These are phyloP conservation scores for Lipomyces japonicus DNA, from an alignment of 805 yeast species.

Conservation along the genomic window DNA sequence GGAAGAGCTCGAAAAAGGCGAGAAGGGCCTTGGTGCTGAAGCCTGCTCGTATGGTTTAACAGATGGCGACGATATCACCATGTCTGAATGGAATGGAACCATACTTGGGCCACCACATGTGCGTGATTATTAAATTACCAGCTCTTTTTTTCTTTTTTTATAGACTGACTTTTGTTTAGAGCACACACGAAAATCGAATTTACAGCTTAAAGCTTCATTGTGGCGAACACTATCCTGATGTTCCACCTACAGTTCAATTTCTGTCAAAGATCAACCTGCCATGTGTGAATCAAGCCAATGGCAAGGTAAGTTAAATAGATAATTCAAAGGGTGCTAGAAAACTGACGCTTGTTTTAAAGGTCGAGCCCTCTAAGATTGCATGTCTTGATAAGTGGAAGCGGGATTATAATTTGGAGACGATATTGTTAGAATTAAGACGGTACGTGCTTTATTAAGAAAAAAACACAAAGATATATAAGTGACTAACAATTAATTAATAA, in stretches of 20 bases:
- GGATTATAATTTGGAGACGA: conserved; percentile 88
- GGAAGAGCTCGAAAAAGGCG: conserved; percentile 97
- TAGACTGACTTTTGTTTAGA: conserved; percentile 38
- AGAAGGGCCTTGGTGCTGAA: conserved; percentile 95
- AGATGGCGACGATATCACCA: conserved; percentile 83
- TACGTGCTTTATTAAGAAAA: background rate
- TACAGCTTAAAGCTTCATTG: conserved; percentile 79
- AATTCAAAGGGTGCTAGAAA: background rate
- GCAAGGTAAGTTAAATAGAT: conserved; percentile 40
- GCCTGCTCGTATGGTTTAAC: conserved; percentile 93
- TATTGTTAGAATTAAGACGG: conserved; percentile 80
- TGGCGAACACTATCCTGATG: conserved; percentile 79
- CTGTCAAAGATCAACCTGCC: conserved; percentile 84
- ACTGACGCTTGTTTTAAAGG: conserved; percentile 29
- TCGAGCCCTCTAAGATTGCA: conserved; percentile 54
- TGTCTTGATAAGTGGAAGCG: conserved; percentile 82
- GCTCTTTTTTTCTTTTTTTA: conserved; percentile 26
- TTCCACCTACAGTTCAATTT: conserved; percentile 80
- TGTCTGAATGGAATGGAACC: conserved; percentile 98
- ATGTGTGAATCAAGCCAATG: conserved; percentile 70
- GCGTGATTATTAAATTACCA: too few species aligned
- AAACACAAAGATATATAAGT: too few species aligned
- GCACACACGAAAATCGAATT: conserved; percentile 86
- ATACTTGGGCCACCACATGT: conserved; percentile 93
- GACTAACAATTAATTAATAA: conserved; percentile 12